Evolutionary conservation across 768 basidiomycete genomes (phyloP).

Genomic region (Tricholoma sp.): DNA sequence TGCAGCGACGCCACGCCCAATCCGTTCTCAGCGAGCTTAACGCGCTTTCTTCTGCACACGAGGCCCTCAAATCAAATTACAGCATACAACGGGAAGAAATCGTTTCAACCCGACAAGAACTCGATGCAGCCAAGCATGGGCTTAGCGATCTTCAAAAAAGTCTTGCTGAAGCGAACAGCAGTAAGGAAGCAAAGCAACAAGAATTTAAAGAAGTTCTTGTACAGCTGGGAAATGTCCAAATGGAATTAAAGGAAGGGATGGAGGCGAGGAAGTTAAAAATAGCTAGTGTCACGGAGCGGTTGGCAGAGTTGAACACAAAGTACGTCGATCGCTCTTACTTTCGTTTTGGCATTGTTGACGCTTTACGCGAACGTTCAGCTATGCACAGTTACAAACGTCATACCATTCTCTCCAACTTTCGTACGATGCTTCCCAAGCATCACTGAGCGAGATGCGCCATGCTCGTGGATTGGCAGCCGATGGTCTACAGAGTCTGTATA

Average conservation of each 20-base stretch:
- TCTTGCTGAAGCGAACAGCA: neutral
- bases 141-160: neutral
- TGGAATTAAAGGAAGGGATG: neutral
- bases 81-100: conserved; percentile 1
- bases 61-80: conserved; percentile 6
- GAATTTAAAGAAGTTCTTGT: neutral
- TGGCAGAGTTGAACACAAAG: conserved; percentile 9
- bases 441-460: conserved; percentile 1
- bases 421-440: conserved; percentile 1
- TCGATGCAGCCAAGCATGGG: neutral
- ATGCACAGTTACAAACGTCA: conserved; percentile 1
- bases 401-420: conserved; percentile 5
- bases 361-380: neutral
- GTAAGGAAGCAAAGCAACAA: neutral
- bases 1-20: conserved; percentile 4
- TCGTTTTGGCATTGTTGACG: neutral
- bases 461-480: conserved; percentile 6
- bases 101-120: neutral
- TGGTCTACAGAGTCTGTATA: conserved; percentile 4
- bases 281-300: neutral
- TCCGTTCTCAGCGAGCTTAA: conserved; percentile 7
- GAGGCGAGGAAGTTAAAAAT: conserved; percentile 3
- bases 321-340: neutral
- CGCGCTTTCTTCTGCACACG: conserved; percentile 7
- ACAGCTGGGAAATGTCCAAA: neutral